These are phyloP conservation scores for Sanghuangporus weigelae DNA, from an alignment of 1,284 basidiomycete species.

Conservation along the genomic window DNA sequence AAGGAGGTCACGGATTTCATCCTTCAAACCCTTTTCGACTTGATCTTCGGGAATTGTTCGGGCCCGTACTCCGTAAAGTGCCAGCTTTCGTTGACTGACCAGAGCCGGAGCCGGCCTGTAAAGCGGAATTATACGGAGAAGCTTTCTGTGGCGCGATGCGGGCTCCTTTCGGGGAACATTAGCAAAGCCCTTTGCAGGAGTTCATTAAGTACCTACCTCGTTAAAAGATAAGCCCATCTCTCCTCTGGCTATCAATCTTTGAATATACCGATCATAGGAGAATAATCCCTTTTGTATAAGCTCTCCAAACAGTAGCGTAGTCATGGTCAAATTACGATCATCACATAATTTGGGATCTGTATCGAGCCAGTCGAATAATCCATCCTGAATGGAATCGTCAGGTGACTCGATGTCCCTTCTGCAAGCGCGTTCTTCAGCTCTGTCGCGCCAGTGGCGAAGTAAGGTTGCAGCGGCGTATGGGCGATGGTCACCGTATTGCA, in stretches of 20 bases:
- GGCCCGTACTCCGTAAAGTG: constrained; percentile 58
- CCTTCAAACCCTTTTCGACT: constrained; percentile 61
- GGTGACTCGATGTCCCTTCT: constrained; percentile 52
- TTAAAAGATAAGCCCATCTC: constrained; percentile 53
- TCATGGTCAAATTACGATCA: constrained; percentile 48
- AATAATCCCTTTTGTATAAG: constrained; percentile 74
- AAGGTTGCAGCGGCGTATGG: constrained; percentile 78
- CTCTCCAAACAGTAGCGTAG: constrained; percentile 76
- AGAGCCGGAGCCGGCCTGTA: constrained; percentile 51
- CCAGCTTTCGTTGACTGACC: constrained; percentile 60
- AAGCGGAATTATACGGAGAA: constrained; percentile 65
- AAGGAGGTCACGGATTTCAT: constrained; percentile 57
- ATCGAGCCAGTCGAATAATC: constrained; percentile 85
- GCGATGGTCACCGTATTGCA: constrained; percentile 83
- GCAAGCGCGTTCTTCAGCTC: constrained; percentile 53
- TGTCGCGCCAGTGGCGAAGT: constrained; percentile 66
- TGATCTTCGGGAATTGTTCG: constrained; percentile 64
- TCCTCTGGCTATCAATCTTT: constrained; percentile 79
- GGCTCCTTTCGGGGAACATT: constrained; percentile 23
- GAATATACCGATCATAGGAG: constrained; percentile 81
- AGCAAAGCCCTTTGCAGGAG: constrained; percentile 3
- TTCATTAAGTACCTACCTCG: constrained; percentile 36
- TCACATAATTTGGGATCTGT: constrained; percentile 57
- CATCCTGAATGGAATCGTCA: constrained; percentile 59
- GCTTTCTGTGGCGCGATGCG: constrained; percentile 58